Conservation (phyloP, 1,139 yeast species). For the Yamadazyma friedrichii region DNA sequence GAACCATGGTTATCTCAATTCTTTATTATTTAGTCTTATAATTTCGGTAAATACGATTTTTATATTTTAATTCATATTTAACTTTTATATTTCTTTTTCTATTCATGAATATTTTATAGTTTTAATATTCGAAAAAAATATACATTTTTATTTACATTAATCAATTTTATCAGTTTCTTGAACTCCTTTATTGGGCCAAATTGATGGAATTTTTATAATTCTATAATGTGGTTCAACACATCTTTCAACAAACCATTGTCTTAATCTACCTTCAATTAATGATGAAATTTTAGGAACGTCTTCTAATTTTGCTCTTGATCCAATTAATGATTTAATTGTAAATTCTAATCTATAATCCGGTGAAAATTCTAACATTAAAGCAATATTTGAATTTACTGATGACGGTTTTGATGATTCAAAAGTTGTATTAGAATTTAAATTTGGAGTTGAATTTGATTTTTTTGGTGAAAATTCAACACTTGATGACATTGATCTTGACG, state of each 20-base stretch:
- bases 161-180: constrained; percentile 2
- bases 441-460: not conserved
- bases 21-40: constrained; percentile 1
- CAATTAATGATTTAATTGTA: constrained; percentile 80
- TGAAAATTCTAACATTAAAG: constrained; percentile 81
- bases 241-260: constrained; percentile 88
- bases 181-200: constrained; percentile 64
- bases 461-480: constrained; percentile 1
- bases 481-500: constrained; percentile 4
- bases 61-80: not conserved
- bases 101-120: too few relatives aligned
- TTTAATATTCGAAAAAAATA: too few relatives aligned
- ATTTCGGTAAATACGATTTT: not conserved
- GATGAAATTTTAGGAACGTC: constrained; percentile 91
- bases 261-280: constrained; percentile 74
- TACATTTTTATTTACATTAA: not conserved
- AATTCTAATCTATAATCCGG: constrained; percentile 91
- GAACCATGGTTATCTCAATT: not conserved
- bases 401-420: constrained; percentile 23
- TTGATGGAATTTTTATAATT: constrained; percentile 75
- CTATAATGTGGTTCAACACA: constrained; percentile 94
- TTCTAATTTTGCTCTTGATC: constrained; percentile 88
- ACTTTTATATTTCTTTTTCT: not conserved
- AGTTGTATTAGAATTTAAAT: constrained; percentile 50
- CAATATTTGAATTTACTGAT: constrained; percentile 46